These are phyloP conservation scores for Coemansia brasiliensis DNA, from an alignment of 192 early-diverging fungal genomes.

Conservation along the genomic window DNA sequence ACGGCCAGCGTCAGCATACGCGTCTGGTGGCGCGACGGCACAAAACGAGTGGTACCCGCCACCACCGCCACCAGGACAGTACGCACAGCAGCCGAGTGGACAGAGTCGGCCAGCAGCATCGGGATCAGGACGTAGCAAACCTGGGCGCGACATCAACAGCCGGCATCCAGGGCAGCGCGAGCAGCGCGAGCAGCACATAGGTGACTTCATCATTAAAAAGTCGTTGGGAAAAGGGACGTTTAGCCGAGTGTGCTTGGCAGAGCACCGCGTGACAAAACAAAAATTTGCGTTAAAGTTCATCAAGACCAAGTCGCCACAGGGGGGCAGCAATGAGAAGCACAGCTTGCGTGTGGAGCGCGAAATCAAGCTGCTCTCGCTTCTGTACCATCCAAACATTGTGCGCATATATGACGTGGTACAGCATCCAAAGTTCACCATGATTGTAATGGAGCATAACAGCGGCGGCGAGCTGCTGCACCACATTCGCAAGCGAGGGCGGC, in stretches of 20 bases:
- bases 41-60: slow-evolving; percentile 16
- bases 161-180: slow-evolving; percentile 38
- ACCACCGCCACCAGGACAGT: background rate
- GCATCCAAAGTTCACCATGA: slow-evolving; percentile 74
- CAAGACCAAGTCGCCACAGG: slow-evolving; percentile 54
- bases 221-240: slow-evolving; percentile 55
- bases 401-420: slow-evolving; percentile 81
- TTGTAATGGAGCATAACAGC: slow-evolving; percentile 86
- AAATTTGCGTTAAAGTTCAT: slow-evolving; percentile 71
- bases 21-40: background rate
- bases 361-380: slow-evolving; percentile 75
- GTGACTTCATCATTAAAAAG: slow-evolving; percentile 51
- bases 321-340: slow-evolving; percentile 63
- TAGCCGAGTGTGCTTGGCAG: slow-evolving; percentile 54
- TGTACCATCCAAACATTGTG: slow-evolving; percentile 90
- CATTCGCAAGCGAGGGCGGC: slow-evolving; percentile 74
- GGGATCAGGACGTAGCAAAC: slow-evolving; percentile 12
- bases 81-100: background rate
- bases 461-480: slow-evolving; percentile 87
- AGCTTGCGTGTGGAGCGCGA: slow-evolving; percentile 80
- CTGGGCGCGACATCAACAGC: slow-evolving; percentile 28
- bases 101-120: slow-evolving; percentile 11
- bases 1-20: slow-evolving; percentile 30
- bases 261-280: slow-evolving; percentile 48
- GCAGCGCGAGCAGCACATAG: slow-evolving; percentile 40